Base-by-base conservation (phyloP, 208 protist species). In the Acanthamoeba lugdunensis region DNA sequence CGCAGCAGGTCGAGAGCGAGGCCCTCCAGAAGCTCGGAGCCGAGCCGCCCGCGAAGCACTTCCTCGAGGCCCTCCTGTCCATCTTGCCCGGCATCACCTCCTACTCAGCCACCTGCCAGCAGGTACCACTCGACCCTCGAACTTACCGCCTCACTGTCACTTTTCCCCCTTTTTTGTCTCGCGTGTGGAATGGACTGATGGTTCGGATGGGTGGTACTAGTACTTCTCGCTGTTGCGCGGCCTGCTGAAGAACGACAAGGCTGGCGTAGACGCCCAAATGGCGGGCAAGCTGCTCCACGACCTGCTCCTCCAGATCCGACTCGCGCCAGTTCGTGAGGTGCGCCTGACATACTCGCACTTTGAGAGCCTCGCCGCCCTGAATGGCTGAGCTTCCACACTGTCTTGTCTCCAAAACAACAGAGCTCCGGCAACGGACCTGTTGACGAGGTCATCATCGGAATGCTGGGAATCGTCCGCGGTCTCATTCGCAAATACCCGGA, bases 271-370 rank as follows among this genome's bases (percentile, higher is more conserved):
- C 18, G 63, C 37, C 30, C 41, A 92, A 21, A 61, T n/a, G 41
- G 88, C 88, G 16, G 45, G 25, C 30, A 92, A n/a, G 61, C 65
- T 92, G 88, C 88, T 92, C n/a, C 52, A 92, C 52, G 88, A 92
- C 9, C 63, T 92, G 25, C 41, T 92, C 63, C 61, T 65, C 37
- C 88, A 92, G 52, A 92, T 92, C 33, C 45, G 45, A 14, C 63
- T 54, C 18, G 58, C 65, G 11, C 88, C 88, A 18, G 88, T 92
- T 16, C 58, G 67, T 25, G 88, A 92, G 88, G 88, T 92, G 30
- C 18, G 33, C 48, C 25, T 21, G 69, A n/a, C 69, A n/a, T 48
- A 11, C 45, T 48, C 67, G 0, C n/a, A 75, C n/a, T 0, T 5
- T 11, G 11, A 48, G 33, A 48, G 45, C 45, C 45, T 48, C 5